Conservation (phyloP, 805 yeast species). For the Candida berthetii region DNA sequence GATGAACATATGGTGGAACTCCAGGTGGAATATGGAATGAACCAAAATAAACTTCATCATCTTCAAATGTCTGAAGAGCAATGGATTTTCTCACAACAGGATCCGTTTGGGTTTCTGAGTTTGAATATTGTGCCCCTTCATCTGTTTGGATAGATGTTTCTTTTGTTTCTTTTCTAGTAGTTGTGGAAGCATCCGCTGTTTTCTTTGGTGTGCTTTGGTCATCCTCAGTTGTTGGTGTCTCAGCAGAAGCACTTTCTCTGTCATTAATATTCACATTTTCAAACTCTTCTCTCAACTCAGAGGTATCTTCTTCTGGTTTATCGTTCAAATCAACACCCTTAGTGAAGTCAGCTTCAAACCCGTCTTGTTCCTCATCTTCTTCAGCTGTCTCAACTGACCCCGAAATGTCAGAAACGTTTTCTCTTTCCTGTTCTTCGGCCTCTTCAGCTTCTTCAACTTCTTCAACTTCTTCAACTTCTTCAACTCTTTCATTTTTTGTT, state of each 20-base stretch:
- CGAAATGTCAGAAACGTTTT: no score
- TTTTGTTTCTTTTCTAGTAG: neutral
- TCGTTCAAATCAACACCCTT: constrained; percentile 1
- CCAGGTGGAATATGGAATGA: constrained; percentile 12
- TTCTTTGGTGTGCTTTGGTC: neutral
- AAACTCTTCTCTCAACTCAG: neutral
- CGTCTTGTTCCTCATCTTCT: neutral
- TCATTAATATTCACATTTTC: neutral
- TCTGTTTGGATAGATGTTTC: neutral
- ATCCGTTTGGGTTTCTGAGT: constrained; percentile 12
- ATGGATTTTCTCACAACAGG: constrained; percentile 2
- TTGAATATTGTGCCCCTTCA: neutral
- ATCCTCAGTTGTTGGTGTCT: neutral
- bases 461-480: neutral
- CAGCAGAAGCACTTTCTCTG: neutral
- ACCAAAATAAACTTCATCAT: constrained; percentile 25
- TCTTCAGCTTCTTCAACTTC: neutral
- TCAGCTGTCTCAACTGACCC: no score
- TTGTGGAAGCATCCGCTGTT: neutral
- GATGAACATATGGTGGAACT: constrained; percentile 10
- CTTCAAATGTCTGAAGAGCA: constrained; percentile 19
- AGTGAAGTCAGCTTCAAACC: neutral
- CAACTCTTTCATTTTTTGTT: neutral
- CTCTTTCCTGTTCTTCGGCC: neutral
- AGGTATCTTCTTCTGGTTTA: constrained; percentile 2